phyloP scores from a whole-genome alignment of 2,329 filamentous ascomycete species.

The Didymella arachidicola region DNA sequence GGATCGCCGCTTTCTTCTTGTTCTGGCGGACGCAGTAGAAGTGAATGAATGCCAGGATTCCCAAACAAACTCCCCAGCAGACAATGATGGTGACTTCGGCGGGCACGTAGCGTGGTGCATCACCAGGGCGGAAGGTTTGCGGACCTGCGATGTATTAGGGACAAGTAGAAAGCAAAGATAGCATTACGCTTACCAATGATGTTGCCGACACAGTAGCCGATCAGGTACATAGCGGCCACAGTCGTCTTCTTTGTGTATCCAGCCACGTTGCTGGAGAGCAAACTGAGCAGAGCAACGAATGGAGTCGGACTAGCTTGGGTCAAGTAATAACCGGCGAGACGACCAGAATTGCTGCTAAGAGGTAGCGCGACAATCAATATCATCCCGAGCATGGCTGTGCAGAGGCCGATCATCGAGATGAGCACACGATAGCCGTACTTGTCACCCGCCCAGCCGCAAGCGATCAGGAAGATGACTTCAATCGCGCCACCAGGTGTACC shows the following conservation, averaged over 20 bases:
- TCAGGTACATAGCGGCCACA: constrained; percentile 60
- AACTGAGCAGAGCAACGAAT: constrained; percentile 69
- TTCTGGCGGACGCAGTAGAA: constrained; percentile 68
- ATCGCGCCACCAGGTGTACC: constrained; percentile 71
- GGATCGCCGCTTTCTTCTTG: constrained; percentile 62
- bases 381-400: constrained; percentile 66
- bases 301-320: constrained; percentile 66
- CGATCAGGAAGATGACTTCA: constrained; percentile 66
- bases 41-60: constrained; percentile 68
- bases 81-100: constrained; percentile 71
- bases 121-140: constrained; percentile 40
- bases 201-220: constrained; percentile 53
- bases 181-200: constrained; percentile 41
- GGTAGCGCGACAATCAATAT: constrained; percentile 70
- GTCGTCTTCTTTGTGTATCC: constrained; percentile 68
- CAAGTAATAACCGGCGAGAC: constrained; percentile 71
- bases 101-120: constrained; percentile 63
- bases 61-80: constrained; percentile 62
- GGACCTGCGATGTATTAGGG: constrained; percentile 50
- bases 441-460: constrained; percentile 66
- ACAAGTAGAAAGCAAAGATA: background rate
- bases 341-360: constrained; percentile 63
- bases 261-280: constrained; percentile 69
- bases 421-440: constrained; percentile 64
- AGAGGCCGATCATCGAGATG: constrained; percentile 61